Base-by-base conservation (phyloP, 345 rosid genomes). In the Passiflora organensis region DNA sequence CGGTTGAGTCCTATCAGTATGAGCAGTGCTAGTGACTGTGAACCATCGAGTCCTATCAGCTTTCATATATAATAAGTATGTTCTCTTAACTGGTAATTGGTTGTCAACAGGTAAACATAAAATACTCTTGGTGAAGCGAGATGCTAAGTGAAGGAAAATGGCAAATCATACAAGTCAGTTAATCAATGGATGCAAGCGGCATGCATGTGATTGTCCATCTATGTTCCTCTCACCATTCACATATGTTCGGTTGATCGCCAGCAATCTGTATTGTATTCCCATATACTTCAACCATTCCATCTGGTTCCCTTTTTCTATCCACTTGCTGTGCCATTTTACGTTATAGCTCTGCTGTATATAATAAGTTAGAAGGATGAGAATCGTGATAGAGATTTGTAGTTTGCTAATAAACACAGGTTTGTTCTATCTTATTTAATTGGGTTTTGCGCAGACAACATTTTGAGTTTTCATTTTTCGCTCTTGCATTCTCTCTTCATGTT, bases 281-380 rank as follows among this genome's bases (percentile, higher is more conserved):
- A 63, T 34, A 45, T 23, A 57, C 50, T 64, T 48, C 53, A 14
- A 44, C 64, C 67, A 25, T 55, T 65, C 51, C 59, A 48, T 64
- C 61, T 58, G 53, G 59, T 18, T 62, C 71, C 46, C 37, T 59
- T 46, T 58, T 38, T 55, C 62, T 54, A 32, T 66, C 22, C 32
- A 41, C 19, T 62, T 20, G 1, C 48, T 66, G 72, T 72, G 63
- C 55, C 75, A 60, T 70, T n/a, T 45, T 63, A 23, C 66, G 34
- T 28, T 8, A 43, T 61, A 71, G 69, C 61, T 66, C 55, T 70
- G 54, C 62, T 73, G 85, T 77, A 75, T 77, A 75, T 75, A 79
- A 79, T 69, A 8, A 48, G 63, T 28, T 46, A 17, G 53, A 60
- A 64, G 66, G 47, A 61, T 64, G 41, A 57, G 59, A 49, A 70